Percentiles rank a stretch among this genome's conserved stretches.
Evolutionary conservation across 1,139 yeast species (phyloP).

Genomic region (Candida mesenterica): DNA sequence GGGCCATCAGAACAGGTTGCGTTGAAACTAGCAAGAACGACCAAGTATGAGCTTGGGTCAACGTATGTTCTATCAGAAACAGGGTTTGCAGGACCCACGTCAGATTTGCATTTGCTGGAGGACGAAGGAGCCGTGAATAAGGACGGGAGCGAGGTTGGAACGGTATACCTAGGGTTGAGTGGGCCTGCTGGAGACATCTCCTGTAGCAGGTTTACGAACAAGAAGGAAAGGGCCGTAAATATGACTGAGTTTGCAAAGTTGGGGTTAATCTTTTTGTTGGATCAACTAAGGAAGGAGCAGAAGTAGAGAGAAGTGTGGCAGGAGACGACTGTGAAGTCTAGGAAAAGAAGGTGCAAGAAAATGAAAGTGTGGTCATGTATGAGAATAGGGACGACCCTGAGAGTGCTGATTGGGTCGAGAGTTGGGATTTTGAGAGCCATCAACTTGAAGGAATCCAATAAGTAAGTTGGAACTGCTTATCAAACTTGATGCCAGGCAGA

Average conservation of each 20-base stretch:
- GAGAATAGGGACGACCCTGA: too few species aligned
- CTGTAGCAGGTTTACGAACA: conserved; percentile 44
- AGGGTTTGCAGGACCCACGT: conserved; percentile 82
- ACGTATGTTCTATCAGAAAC: conserved; percentile 82
- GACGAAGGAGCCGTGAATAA: conserved; percentile 10
- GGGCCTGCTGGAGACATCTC: conserved; percentile 65
- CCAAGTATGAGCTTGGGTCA: conserved; percentile 77
- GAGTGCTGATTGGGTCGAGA: not conserved
- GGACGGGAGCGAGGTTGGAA: conserved; percentile 46
- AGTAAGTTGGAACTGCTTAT: too few species aligned
- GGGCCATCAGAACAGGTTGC: conserved; percentile 84
- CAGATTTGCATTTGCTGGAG: conserved; percentile 36
- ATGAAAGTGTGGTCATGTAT: too few species aligned
- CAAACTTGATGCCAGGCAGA: too few species aligned
- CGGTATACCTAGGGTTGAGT: conserved; percentile 67
- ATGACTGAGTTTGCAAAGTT: conserved; percentile 72
- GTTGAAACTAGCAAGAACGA: conserved; percentile 69
- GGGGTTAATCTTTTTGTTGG: conserved; percentile 62
- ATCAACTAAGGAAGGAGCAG: conserved; percentile 23
- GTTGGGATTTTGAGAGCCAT: too few species aligned
- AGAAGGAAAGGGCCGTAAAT: conserved; percentile 54
- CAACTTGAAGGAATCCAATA: too few species aligned
- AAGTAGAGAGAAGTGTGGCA: not conserved
- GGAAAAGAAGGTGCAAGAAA: not conserved
- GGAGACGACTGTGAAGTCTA: not conserved